Percentiles rank a stretch among this genome's conserved stretches.
These are phyloP conservation scores for Penicillium mononematosum DNA, from an alignment of 495 filamentous ascomycete genomes.

Conservation along the genomic window DNA sequence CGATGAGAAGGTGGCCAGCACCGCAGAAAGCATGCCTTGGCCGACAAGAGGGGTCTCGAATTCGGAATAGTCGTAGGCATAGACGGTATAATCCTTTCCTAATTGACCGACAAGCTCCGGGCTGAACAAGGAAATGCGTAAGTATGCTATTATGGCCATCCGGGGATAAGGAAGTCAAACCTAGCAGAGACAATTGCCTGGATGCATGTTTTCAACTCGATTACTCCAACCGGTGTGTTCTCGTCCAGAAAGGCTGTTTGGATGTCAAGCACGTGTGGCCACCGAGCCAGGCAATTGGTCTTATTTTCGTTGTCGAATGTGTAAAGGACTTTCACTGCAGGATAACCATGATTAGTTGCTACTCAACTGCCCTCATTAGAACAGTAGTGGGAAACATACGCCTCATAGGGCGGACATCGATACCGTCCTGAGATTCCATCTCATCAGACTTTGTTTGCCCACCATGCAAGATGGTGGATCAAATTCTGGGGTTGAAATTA, in stretches of 20 bases:
- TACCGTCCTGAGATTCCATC: constrained; percentile 53
- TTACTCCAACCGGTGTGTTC: constrained; percentile 73
- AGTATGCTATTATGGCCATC: constrained; percentile 16
- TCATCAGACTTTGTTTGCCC: constrained; percentile 30
- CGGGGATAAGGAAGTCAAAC: constrained; percentile 35
- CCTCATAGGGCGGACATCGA: constrained; percentile 56
- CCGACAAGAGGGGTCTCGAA: constrained; percentile 89
- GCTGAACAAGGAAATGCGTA: constrained; percentile 44
- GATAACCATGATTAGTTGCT: constrained; percentile 20
- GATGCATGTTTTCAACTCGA: constrained; percentile 87
- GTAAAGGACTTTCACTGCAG: constrained; percentile 83
- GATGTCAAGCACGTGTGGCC: constrained; percentile 76
- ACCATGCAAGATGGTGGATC: constrained; percentile 30
- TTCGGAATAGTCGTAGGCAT: constrained; percentile 96
- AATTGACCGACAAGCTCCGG: constrained; percentile 83
- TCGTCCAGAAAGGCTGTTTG: constrained; percentile 80
- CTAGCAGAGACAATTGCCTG: constrained; percentile 77
- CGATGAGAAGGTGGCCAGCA: constrained; percentile 61
- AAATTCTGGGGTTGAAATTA: not conserved
- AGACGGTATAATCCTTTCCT: constrained; percentile 91
- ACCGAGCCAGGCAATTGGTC: constrained; percentile 87
- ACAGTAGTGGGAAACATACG: constrained; percentile 32
- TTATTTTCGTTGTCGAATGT: constrained; percentile 90
- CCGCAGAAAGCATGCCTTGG: constrained; percentile 92
- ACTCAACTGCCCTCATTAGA: not conserved